Conservation (phyloP, 768 basidiomycete genomes). For the Amanita jacksonii region DNA sequence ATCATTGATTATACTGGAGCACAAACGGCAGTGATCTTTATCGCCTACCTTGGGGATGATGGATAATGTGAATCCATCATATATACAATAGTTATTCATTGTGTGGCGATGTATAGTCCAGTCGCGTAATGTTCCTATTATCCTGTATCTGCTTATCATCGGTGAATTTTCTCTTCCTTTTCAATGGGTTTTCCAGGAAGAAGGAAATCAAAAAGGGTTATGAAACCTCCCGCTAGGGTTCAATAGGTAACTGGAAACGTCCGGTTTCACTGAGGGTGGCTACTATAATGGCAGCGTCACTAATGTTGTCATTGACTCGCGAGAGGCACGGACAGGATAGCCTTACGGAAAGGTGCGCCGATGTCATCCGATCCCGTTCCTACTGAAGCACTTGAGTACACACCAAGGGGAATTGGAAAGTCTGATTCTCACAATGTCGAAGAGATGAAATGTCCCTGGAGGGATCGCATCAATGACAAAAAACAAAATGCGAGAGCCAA, state of each 20-base stretch:
- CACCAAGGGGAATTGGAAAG: no score
- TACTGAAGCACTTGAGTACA: conserved; percentile 40
- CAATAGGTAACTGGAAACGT: conserved; percentile 70
- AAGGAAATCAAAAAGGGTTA: conserved; percentile 68
- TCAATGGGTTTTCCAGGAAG: conserved; percentile 37
- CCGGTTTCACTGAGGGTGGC: conserved; percentile 52
- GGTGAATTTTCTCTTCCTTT: conserved; percentile 38
- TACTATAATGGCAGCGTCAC: conserved; percentile 67
- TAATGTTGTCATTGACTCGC: conserved; percentile 15
- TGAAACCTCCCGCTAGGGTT: conserved; percentile 60
- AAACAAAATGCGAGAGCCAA: no score
- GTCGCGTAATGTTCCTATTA: no score
- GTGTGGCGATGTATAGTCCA: no score
- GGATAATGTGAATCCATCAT: no score
- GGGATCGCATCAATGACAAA: no score
- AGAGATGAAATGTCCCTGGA: no score
- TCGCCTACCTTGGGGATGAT: no score
- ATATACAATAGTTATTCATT: no score
- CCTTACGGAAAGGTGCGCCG: conserved; percentile 59
- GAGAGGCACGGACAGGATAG: conserved; percentile 11
- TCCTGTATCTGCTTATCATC: conserved; percentile 58
- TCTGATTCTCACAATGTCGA: no score
- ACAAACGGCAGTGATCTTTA: no score
- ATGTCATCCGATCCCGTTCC: conserved; percentile 54
- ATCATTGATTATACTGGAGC: no score